Percentiles rank a stretch among this genome's conserved stretches.
Evolutionary conservation across 257 asterid species (phyloP).

Genomic region (Gentiana macrophylla): DNA sequence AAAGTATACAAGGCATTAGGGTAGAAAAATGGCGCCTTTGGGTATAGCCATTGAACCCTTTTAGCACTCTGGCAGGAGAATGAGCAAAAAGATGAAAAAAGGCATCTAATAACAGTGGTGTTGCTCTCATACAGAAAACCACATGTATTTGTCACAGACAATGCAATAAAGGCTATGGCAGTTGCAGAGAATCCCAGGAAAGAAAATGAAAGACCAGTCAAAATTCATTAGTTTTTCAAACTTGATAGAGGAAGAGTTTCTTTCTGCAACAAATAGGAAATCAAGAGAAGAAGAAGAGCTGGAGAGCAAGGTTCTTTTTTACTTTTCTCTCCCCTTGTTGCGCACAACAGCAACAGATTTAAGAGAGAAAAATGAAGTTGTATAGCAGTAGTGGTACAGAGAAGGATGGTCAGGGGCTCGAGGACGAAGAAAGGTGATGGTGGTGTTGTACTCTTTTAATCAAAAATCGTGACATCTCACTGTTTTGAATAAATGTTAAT

Average conservation of each 20-base stretch:
- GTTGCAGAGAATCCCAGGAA: slow-evolving; percentile 4
- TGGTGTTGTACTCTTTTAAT: background rate
- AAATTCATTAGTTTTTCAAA: slow-evolving; percentile 5
- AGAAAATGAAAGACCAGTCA: slow-evolving; percentile 13
- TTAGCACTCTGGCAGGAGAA: slow-evolving; percentile 3
- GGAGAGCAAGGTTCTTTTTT: background rate
- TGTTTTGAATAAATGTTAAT: too few relatives aligned
- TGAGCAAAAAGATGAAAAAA: too few relatives aligned
- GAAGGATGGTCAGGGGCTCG: slow-evolving; percentile 59
- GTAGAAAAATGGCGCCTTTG: slow-evolving; percentile 21
- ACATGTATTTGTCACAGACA: background rate
- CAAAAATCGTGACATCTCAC: too few relatives aligned
- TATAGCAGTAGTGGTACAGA: background rate
- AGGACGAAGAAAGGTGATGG: slow-evolving; percentile 32
- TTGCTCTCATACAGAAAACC: background rate
- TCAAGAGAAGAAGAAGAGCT: too few relatives aligned
- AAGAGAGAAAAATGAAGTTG: slow-evolving; percentile 10
- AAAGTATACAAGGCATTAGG: slow-evolving; percentile 16
- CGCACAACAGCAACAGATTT: background rate
- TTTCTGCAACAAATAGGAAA: background rate
- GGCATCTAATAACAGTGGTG: slow-evolving; percentile 3
- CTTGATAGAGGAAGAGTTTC: slow-evolving; percentile 1
- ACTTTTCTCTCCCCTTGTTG: background rate
- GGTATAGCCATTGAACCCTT: slow-evolving; percentile 11
- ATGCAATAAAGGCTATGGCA: slow-evolving; percentile 12